Base-by-base conservation (phyloP, 306 rosid species). In the Sicyos edulis region DNA sequence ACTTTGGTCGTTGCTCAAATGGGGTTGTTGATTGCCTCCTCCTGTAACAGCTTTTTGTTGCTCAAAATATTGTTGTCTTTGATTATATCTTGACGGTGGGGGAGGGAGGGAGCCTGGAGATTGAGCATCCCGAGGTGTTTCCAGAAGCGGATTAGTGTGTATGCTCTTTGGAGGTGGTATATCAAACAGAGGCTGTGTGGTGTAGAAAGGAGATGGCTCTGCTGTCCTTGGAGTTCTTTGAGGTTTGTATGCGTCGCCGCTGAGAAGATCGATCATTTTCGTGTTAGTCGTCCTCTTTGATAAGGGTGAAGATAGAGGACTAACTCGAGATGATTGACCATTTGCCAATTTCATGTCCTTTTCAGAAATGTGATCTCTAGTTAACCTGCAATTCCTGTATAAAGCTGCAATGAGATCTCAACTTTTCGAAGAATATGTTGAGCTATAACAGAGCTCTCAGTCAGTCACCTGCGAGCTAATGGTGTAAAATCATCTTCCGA, bases 11-110 rank as follows among this genome's bases (percentile, higher is more conserved):
- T 82, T 61, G 57, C 87, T 87, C 55, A 87, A 70, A 74, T 78
- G 82, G 70, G 84, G 10, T 32, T 58, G 44, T 32, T 58, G 44
- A 66, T 77, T 40, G 52, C 51, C 83, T 29, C 78, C 83, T n/a
- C 75, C 73, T 22, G 82, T 22, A 61, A 64, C 54, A 45, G 54
- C 50, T 37, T 85, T 66, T 52, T 84, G 84, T 68, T 85, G 86
- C 75, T 90, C 95, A 55, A 93, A 90, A 83, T 80, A 84, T 74
- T 87, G 92, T 53, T 90, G 96, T 73, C 97, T 87, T 74, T 90
- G 95, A 63, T 93, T 87, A 78, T 88, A 74, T 76, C 78, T 86
- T 8, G 95, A 74, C 47, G 97, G 96, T 16, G 93, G 98, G 21
- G 97, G 96, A 15, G 96, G 98, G 80, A 88, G 78, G 73, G 68